Evolutionary conservation across 148 eudicot species (phyloP).

Genomic region (Nyssa sinensis): DNA sequence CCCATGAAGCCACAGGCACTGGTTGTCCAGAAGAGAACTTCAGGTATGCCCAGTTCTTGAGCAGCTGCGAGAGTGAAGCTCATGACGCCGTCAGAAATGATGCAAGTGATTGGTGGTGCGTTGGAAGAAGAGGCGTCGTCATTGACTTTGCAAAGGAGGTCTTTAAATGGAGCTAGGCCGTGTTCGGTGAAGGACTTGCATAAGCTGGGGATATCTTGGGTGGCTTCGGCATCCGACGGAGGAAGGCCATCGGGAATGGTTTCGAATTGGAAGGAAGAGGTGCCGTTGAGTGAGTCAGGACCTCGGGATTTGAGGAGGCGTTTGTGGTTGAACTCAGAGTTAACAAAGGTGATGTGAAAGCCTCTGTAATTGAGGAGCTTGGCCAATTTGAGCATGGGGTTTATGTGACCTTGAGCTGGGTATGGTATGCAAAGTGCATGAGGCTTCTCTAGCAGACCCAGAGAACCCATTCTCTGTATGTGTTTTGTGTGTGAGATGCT

Average conservation of each 20-base stretch:
- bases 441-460: conserved; percentile 6
- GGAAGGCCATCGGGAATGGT: conserved; percentile 49
- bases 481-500: too few species aligned
- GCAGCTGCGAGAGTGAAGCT: conserved; percentile 36
- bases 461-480: conserved; percentile 6
- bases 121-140: neutral
- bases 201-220: conserved; percentile 26
- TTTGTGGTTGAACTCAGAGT: conserved; percentile 28
- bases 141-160: conserved; percentile 30
- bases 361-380: conserved; percentile 34
- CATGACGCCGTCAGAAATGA: conserved; percentile 36
- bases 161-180: conserved; percentile 25
- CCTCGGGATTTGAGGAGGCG: conserved; percentile 31
- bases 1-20: conserved; percentile 39
- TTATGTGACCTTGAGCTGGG: conserved; percentile 39
- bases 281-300: conserved; percentile 23
- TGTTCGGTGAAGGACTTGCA: conserved; percentile 12
- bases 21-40: conserved; percentile 22
- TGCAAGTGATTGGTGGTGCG: conserved; percentile 33
- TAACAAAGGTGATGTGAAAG: conserved; percentile 41
- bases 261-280: conserved; percentile 31
- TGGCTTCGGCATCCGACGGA: conserved; percentile 19
- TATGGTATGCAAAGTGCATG: conserved; percentile 14
- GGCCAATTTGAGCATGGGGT: conserved; percentile 38
- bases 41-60: conserved; percentile 30